A percentile compares a stretch with the other conserved stretches of the same genome.
Evolutionary conservation across 257 asterid genomes (phyloP).

Genomic region (Solanum arcanum): DNA sequence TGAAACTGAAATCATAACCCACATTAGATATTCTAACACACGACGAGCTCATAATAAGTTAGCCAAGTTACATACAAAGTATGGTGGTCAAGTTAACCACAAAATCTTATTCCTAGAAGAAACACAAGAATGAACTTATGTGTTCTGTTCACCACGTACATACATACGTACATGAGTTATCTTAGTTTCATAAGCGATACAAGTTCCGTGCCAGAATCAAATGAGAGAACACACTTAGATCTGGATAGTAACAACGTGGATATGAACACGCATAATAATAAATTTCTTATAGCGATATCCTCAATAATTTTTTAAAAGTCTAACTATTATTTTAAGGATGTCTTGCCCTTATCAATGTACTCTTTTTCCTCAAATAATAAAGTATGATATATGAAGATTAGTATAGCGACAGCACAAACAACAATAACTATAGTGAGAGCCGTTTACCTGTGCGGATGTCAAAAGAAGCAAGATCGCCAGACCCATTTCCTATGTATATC

Average conservation of each 20-base stretch:
- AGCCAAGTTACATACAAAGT: not conserved
- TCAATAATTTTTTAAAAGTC: not conserved
- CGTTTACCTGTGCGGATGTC: slow-evolving; percentile 78
- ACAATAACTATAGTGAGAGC: not conserved
- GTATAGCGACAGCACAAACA: not conserved
- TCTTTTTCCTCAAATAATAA: not conserved
- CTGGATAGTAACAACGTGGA: not conserved
- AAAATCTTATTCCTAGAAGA: not conserved
- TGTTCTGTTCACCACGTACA: not conserved
- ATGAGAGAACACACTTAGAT: not conserved
- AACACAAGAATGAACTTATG: not conserved
- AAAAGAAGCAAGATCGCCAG: slow-evolving; percentile 90
- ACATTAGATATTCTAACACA: not conserved
- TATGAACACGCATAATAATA: not conserved
- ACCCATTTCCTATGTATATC: slow-evolving; percentile 71
- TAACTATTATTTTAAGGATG: not conserved
- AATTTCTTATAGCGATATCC: not conserved
- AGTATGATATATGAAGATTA: not conserved
- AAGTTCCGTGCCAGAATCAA: not conserved
- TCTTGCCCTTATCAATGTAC: not conserved
- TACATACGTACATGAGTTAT: not conserved
- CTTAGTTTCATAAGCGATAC: not conserved
- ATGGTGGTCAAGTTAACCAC: not conserved
- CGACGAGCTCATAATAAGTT: not conserved
- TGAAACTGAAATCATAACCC: not conserved